Evolutionary conservation across 1,139 yeast genomes (phyloP), one percentile per base, ranked within the genome.

Genomic region (Geotrichum aggregatum): DNA sequence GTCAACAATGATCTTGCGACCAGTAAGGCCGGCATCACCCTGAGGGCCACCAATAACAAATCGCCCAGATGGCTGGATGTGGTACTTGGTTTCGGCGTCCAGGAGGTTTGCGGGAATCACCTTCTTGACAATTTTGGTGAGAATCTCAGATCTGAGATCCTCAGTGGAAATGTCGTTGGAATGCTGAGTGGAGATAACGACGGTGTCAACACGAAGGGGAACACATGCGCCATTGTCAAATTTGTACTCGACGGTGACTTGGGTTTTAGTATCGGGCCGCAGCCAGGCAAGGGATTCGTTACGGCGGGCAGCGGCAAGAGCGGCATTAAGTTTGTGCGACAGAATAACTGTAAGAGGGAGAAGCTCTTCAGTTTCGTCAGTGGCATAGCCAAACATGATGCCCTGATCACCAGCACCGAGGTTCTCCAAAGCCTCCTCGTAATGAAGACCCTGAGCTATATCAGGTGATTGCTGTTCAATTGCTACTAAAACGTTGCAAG

Each of bases 401-500:
- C 99, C 98, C 78, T 92, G 99, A 78, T 92, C 99, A 83, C 99
- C 99, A 62, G 99, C 98, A 74, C 98, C 99, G 69, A 92, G 83
- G 56, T 92, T 94, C 79, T 92, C 99, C 63, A 92, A 79, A 57
- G 96, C 94, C 77, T 89, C 82, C 74, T 92, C 97, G 76, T 86
- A 87, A 76, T 92, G 98, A 70, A 92, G 83, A 80, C 98, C 98
- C 78, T 92, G 98, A 60, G 98, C 98, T 66, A 92, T 92, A 76
- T 92, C 99, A 65, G 96, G 95, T 54, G 98, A 89, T 77, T 92
- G 98, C 77, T 92, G 98, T 79, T 92, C 99, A 74, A 92, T 89
- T 72, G 98, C 98, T 61, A 92, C 98, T 63, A 94, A 80, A 57
- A 92, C 98, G 76, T 92, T 92, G 82, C 98, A 92, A 65, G 99